These are phyloP conservation scores for Phoenix dactylifera DNA, from an alignment of 176 grass and related monocot genomes.

Conservation along the genomic window DNA sequence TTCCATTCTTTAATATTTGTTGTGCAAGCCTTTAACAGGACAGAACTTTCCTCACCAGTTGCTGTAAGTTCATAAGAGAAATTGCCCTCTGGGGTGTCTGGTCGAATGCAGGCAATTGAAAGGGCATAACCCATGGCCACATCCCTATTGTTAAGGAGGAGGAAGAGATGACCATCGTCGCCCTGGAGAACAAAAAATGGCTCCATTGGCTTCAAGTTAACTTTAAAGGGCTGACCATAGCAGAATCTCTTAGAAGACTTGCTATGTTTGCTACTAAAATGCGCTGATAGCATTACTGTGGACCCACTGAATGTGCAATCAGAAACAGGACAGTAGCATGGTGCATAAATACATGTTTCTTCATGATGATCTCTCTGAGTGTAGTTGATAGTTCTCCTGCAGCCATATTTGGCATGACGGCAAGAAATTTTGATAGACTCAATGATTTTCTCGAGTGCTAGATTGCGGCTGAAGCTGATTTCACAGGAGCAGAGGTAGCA, in stretches of 20 bases:
- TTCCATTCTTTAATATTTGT: conserved; percentile 16
- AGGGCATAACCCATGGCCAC: conserved; percentile 26
- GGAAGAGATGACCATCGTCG: conserved; percentile 53
- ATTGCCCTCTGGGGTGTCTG: conserved; percentile 18
- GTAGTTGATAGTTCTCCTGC: neutral
- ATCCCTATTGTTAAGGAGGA: conserved; percentile 42
- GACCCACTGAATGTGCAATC: conserved; percentile 43
- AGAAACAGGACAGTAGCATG: conserved; percentile 34
- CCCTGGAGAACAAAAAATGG: conserved; percentile 48
- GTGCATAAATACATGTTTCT: conserved; percentile 5
- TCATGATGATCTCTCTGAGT: neutral
- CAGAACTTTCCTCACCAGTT: conserved; percentile 7
- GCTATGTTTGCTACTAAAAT: conserved; percentile 44
- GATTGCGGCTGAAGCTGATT: neutral
- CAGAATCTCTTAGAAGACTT: conserved; percentile 17
- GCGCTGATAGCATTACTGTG: conserved; percentile 35
- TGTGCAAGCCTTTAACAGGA: conserved; percentile 5
- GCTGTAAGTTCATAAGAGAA: conserved; percentile 40
- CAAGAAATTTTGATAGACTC: neutral
- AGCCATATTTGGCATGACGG: neutral
- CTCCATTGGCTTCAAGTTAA: conserved; percentile 25
- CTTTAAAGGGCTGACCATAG: conserved; percentile 25
- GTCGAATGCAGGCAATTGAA: conserved; percentile 37
- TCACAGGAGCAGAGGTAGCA: neutral
- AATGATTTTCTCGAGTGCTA: neutral